Base-by-base conservation (phyloP, 1,284 basidiomycete species). In the Rhodotorula sp. region DNA sequence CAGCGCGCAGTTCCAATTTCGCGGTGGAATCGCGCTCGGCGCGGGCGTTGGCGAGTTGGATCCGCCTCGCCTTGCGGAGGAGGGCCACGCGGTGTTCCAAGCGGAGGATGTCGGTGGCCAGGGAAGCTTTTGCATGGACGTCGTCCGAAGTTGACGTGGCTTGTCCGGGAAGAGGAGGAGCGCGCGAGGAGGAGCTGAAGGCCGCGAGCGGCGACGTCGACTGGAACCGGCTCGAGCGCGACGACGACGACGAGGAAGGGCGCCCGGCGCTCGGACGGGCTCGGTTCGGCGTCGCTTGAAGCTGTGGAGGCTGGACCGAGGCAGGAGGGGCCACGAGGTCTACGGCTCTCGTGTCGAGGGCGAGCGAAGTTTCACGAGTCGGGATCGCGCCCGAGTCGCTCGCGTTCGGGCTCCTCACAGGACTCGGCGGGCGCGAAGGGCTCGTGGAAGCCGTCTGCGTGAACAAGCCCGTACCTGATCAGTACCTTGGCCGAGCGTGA, bases 401-500 rank as follows among this genome's bases (percentile, higher is more conserved):
- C 38, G 38, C 38, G 38, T 43, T 14, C 38, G 38, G 38, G 38
- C 38, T 43, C 38, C 38, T 43, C 38, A 2, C 8, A 43, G 38
- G 38, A 43, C 43, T 16, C 12, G 19, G 23, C 38, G 18, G 57
- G 1, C 15, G 31, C 50, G 10, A 52, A 5, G 23, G 50, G 7
- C n/a, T 14, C 28, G 12, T 8, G 16, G 28, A 28, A 8, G 12
- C 12, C 28, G 15, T 10, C 54, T 56, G 54, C 3, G 26, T 31
- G 6, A 6, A 1, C 16, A 21, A 5, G 8, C 1, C 3, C 5
- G 16, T 56, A 5, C 28, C 16, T 7, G 5, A 2, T 26, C 28
- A 14, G 34, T 7, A 19, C 26, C 54, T 19, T 18, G 12, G 54
- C 68, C 19, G 54, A 54, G 12, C 81, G 76, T 3, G 83, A 77